These are phyloP conservation scores for Corylus avellana DNA, from an alignment of 306 rosid species.

Conservation along the genomic window DNA sequence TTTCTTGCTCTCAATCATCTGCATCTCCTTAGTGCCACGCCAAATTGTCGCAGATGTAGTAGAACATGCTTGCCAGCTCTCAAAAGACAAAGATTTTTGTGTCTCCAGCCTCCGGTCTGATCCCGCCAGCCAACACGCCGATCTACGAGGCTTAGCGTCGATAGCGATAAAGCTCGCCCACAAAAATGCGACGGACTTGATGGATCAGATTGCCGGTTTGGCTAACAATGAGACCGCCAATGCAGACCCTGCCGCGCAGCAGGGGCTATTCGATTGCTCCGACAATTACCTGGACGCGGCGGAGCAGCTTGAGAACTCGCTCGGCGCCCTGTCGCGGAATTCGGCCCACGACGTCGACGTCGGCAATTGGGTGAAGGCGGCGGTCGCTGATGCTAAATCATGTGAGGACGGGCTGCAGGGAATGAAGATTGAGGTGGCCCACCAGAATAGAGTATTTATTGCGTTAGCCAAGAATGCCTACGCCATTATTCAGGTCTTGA, in stretches of 20 bases:
- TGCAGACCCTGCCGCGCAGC: slow-evolving; percentile 8
- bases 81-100: slow-evolving; percentile 28
- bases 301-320: slow-evolving; percentile 42
- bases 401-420: slow-evolving; percentile 12
- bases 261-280: slow-evolving; percentile 36
- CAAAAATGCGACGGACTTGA: slow-evolving; percentile 37
- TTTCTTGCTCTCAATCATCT: slow-evolving; percentile 27
- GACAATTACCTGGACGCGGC: slow-evolving; percentile 44
- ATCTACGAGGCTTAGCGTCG: slow-evolving; percentile 34
- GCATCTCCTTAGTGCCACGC: slow-evolving; percentile 6
- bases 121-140: slow-evolving; percentile 32
- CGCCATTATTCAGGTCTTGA: not conserved
- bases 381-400: slow-evolving; percentile 17
- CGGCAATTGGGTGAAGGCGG: slow-evolving; percentile 32
- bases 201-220: slow-evolving; percentile 25
- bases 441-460: slow-evolving; percentile 23
- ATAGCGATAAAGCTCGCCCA: slow-evolving; percentile 34
- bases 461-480: slow-evolving; percentile 32
- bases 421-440: not conserved
- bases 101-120: slow-evolving; percentile 20
- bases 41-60: slow-evolving; percentile 11
- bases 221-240: not conserved
- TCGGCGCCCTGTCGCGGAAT: slow-evolving; percentile 5
- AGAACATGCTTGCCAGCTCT: slow-evolving; percentile 23
- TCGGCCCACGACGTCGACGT: slow-evolving; percentile 31